These are phyloP conservation scores for Sphaerostilbella broomeana DNA, from an alignment of 2,329 filamentous ascomycete species.

Conservation along the genomic window DNA sequence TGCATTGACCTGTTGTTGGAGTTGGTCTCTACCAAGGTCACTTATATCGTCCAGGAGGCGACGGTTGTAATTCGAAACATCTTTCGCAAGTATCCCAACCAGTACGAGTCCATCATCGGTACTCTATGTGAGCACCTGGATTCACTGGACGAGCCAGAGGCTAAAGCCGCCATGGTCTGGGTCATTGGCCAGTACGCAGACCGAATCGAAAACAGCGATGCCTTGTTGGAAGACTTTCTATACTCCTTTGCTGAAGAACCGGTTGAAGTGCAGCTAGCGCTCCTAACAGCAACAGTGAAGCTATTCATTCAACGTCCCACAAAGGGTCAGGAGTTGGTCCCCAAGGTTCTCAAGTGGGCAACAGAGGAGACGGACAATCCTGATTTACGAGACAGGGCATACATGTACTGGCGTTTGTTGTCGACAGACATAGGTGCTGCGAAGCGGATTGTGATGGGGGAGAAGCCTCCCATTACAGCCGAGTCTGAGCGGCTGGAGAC, in stretches of 20 bases:
- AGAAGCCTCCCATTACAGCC: conserved; percentile 92
- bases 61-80: conserved; percentile 99
- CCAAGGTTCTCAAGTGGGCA: conserved; percentile 94
- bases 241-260: conserved; percentile 92
- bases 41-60: conserved; percentile 97
- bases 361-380: conserved; percentile 99
- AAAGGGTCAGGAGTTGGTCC: conserved; percentile 87
- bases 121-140: conserved; percentile 95
- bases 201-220: conserved; percentile 94
- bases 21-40: conserved; percentile 93
- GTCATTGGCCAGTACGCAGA: conserved; percentile 98
- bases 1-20: conserved; percentile 93
- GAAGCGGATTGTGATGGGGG: conserved; percentile 88
- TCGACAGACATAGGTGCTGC: conserved; percentile 86
- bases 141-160: conserved; percentile 92
- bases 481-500: conserved; percentile 93
- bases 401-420: conserved; percentile 98
- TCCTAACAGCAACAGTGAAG: conserved; percentile 94
- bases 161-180: conserved; percentile 98
- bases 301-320: conserved; percentile 95
- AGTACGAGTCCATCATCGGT: conserved; percentile 96
- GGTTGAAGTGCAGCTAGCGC: conserved; percentile 87
- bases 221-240: conserved; percentile 87
- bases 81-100: conserved; percentile 97
- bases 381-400: conserved; percentile 88